Evolutionary conservation across 768 basidiomycete genomes (phyloP).

Genomic region (Lentinus tigrinus): DNA sequence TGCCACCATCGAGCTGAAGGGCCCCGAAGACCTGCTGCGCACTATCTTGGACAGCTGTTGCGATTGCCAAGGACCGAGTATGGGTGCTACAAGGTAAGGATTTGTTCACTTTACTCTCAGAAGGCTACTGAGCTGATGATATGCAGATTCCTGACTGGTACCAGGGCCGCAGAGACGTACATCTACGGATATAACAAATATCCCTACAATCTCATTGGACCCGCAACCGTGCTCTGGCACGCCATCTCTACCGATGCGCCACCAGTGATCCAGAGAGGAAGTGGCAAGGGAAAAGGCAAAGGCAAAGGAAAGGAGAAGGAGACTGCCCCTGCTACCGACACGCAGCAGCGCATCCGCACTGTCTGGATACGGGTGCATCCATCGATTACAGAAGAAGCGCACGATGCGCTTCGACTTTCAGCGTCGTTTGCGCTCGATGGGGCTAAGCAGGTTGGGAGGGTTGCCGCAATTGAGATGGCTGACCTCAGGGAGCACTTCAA

Average conservation of each 20-base stretch:
- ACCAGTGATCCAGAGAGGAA: slow-evolving; percentile 10
- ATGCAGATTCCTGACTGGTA: slow-evolving; percentile 63
- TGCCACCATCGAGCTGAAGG: slow-evolving; percentile 71
- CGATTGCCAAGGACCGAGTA: slow-evolving; percentile 61
- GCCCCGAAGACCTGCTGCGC: slow-evolving; percentile 55
- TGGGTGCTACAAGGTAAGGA: slow-evolving; percentile 59
- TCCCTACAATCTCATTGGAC: slow-evolving; percentile 71
- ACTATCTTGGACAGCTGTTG: slow-evolving; percentile 52
- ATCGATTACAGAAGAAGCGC: slow-evolving; percentile 57
- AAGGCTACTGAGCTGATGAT: background rate
- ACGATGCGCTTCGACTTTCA: slow-evolving; percentile 48
- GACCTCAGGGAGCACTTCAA: slow-evolving; percentile 74
- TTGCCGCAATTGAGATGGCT: slow-evolving; percentile 56
- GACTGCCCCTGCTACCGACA: background rate
- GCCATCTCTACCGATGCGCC: background rate
- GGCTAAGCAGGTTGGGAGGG: slow-evolving; percentile 20
- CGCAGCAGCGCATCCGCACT: slow-evolving; percentile 32
- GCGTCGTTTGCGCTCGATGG: slow-evolving; percentile 49
- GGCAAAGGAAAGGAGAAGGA: slow-evolving; percentile 12
- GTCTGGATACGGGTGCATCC: slow-evolving; percentile 86
- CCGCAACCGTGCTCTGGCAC: slow-evolving; percentile 74
- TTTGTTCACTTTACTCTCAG: background rate
- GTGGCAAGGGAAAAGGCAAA: slow-evolving; percentile 33
- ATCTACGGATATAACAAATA: slow-evolving; percentile 63
- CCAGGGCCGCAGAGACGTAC: slow-evolving; percentile 63